Evolutionary conservation across 148 eudicot species (phyloP), one percentile per base, ranked within the genome.

Genomic region (Fallopia convolvulus): DNA sequence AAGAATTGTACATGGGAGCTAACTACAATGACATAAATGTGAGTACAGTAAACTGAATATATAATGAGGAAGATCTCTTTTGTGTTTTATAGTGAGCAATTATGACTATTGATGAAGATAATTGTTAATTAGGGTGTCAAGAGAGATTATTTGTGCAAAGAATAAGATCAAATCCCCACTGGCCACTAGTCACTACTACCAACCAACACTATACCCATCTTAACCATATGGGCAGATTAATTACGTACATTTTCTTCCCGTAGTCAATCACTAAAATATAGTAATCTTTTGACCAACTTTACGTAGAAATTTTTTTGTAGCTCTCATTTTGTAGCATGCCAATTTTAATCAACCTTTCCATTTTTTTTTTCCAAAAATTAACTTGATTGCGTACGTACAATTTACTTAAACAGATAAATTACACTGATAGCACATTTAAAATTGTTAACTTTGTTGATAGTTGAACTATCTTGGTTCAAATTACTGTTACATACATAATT

Each of bases 181-280:
- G 20, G 26, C 63, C 63, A 56, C 63, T 56, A 56, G 26, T 56
- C 63, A 56, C 63, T 56, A 56, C 63, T 56, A 56, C 63, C 63
- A 56, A 56, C 63, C 63, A 44, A 44, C 47, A 56, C 26, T 56
- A 56, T 56, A 56, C 26, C n/a, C 23, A 53, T 53, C 58, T 53
- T 15, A 18, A 0, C 11, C 30, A 56, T n/a, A 56, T 56, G 10
- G 30, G 2, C 8, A 56, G 20, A 56, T 50, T 12, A 50, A 4
- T 56, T n/a, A 56, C 63, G 26, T 50, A 50, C 6, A 11, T 47
- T 47, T 15, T 17, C n/a, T 50, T 50, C n/a, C 56, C 11, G 6
- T 20, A 20, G 20, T 20, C 26, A 56, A n/a, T 20, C 9, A 7
- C 30, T 5, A 56, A 56, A n/a, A 2, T 20, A 6, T 56, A n/a